phyloP scores from a whole-genome alignment of 2,329 filamentous ascomycete genomes.

The Cercospora citrullina region DNA sequence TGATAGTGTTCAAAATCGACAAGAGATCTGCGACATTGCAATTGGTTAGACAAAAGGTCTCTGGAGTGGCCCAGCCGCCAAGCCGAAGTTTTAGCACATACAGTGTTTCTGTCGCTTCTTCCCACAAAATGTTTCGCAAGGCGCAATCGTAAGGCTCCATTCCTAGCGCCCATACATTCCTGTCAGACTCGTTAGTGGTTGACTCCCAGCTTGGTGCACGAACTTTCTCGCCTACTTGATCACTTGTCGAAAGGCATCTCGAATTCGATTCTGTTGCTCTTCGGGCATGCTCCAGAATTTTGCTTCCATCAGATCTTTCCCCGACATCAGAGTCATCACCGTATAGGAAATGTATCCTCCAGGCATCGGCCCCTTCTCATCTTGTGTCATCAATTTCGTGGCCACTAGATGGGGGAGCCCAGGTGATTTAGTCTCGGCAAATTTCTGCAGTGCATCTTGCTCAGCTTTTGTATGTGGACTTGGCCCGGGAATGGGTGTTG shows the following conservation, averaged over 20 bases:
- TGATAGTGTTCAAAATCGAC: constrained; percentile 39
- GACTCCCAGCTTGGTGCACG: no score
- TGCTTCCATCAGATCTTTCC: constrained; percentile 32
- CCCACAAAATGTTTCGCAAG: constrained; percentile 37
- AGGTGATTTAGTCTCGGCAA: constrained; percentile 20
- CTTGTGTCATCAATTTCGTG: constrained; percentile 27
- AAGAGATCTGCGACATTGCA: constrained; percentile 22
- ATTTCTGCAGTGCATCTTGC: constrained; percentile 30
- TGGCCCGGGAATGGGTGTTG: constrained; percentile 28
- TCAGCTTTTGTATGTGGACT: constrained; percentile 34
- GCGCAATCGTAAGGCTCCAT: constrained; percentile 38
- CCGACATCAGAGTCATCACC: constrained; percentile 36
- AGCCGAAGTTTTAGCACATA: not conserved
- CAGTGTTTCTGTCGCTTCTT: constrained; percentile 23
- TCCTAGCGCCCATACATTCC: constrained; percentile 30
- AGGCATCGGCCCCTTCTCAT: constrained; percentile 27
- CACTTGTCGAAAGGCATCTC: constrained; percentile 27
- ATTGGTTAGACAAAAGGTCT: not conserved
- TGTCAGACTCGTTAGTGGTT: not conserved
- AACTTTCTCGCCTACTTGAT: constrained; percentile 25
- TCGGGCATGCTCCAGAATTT: constrained; percentile 35
- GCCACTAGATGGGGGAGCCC: constrained; percentile 33
- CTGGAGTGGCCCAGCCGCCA: not conserved
- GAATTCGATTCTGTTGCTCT: constrained; percentile 26
- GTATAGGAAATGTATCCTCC: constrained; percentile 35